phyloP scores from a whole-genome alignment of 768 basidiomycete genomes.

The Trametes cinnabarina region DNA sequence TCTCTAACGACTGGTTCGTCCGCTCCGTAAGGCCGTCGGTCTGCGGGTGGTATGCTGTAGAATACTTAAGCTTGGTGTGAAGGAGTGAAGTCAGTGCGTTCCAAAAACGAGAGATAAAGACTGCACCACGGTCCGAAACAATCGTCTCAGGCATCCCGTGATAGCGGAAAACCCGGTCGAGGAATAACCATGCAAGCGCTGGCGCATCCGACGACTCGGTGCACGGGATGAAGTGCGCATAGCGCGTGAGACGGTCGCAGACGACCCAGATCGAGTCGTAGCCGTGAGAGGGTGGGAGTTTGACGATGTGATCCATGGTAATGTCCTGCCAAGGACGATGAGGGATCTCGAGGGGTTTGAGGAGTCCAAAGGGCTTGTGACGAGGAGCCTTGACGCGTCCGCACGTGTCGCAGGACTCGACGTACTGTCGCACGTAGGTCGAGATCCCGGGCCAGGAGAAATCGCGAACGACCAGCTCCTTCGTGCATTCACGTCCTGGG shows the following conservation, averaged over 20 bases:
- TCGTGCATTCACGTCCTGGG: slow-evolving; percentile 37
- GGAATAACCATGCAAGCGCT: slow-evolving; percentile 15
- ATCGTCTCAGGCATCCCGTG: slow-evolving; percentile 21
- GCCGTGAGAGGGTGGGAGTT: slow-evolving; percentile 22
- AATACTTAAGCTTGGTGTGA: slow-evolving; percentile 22
- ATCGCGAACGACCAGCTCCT: slow-evolving; percentile 32
- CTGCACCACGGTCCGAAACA: too few species aligned
- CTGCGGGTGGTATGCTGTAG: slow-evolving; percentile 45
- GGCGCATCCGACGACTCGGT: slow-evolving; percentile 14
- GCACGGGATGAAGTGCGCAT: too few species aligned
- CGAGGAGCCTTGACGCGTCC: slow-evolving; percentile 27
- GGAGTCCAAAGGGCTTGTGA: slow-evolving; percentile 27
- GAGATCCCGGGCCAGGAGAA: too few species aligned
- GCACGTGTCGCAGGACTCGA: slow-evolving; percentile 32
- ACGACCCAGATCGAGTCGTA: slow-evolving; percentile 22
- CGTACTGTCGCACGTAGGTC: slow-evolving; percentile 30
- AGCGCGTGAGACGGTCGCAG: too few species aligned
- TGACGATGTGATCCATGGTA: slow-evolving; percentile 24
- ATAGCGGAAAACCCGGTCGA: slow-evolving; percentile 12
- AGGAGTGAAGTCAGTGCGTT: not conserved
- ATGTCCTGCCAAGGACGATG: slow-evolving; percentile 20
- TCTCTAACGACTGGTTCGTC: too few species aligned
- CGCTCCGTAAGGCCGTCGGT: too few species aligned
- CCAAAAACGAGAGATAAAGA: slow-evolving; percentile 12
- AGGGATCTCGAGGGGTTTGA: slow-evolving; percentile 37